Evolutionary conservation across 352 stramenopile genomes (phyloP).

Genomic region (Pythium brachiatum): DNA sequence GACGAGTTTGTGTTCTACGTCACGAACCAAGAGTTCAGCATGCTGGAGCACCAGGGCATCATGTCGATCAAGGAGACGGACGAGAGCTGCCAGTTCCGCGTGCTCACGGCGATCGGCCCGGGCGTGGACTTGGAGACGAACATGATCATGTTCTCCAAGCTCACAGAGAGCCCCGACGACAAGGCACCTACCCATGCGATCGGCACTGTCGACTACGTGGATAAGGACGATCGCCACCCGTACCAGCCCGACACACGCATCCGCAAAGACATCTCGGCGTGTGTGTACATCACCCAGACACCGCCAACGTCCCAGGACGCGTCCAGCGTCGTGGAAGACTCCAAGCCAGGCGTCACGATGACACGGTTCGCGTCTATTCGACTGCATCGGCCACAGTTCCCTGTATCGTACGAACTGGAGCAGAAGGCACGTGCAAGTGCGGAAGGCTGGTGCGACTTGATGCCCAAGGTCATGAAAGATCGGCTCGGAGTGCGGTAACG

Average conservation of each 20-base stretch:
- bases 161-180: background rate
- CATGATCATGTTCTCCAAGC: constrained; percentile 2
- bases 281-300: background rate
- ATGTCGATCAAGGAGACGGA: constrained; percentile 13
- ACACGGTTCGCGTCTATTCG: constrained; percentile 3
- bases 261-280: constrained; percentile 9
- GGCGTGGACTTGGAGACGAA: constrained; percentile 20
- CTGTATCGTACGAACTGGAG: background rate
- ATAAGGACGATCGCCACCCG: constrained; percentile 13
- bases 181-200: background rate
- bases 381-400: constrained; percentile 3
- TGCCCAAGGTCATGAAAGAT: too few relatives aligned
- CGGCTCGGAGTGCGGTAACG: too few relatives aligned
- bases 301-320: background rate
- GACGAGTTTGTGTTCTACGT: constrained; percentile 11
- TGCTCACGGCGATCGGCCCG: background rate
- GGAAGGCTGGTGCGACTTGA: background rate
- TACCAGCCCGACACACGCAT: constrained; percentile 10
- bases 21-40: constrained; percentile 4
- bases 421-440: background rate
- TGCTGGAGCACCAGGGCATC: constrained; percentile 16
- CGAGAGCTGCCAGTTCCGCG: constrained; percentile 6
- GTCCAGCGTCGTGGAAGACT: background rate
- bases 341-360: constrained; percentile 1
- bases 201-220: constrained; percentile 13